Evolutionary conservation across 805 yeast species (phyloP).

Genomic region (Metschnikowia kofuensis): DNA sequence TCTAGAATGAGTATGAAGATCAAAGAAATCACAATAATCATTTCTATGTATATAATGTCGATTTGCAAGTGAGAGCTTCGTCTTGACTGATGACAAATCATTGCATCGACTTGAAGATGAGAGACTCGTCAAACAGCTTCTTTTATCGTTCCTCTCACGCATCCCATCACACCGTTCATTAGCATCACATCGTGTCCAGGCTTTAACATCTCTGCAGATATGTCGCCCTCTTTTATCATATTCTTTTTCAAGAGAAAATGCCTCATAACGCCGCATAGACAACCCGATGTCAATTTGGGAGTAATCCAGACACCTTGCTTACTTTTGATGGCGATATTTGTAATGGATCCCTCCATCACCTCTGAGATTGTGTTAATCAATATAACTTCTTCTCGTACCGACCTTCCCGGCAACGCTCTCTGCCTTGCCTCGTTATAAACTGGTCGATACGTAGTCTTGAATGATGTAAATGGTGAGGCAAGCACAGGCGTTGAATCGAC

Average conservation of each 20-base stretch:
- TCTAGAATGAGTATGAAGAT: neutral
- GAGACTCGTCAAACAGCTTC: constrained; percentile 5
- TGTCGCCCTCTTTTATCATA: constrained; percentile 50
- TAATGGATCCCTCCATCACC: constrained; percentile 77
- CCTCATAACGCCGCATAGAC: constrained; percentile 81
- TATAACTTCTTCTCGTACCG: constrained; percentile 66
- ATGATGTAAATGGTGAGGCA: constrained; percentile 76
- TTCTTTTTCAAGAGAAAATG: constrained; percentile 56
- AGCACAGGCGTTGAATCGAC: constrained; percentile 52
- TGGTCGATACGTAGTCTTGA: constrained; percentile 76
- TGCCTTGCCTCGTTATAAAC: constrained; percentile 62
- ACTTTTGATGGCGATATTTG: constrained; percentile 68
- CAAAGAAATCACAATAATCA: too few relatives aligned
- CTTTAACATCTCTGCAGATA: constrained; percentile 44
- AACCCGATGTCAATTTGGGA: constrained; percentile 75
- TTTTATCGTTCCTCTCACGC: constrained; percentile 55
- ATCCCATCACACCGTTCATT: constrained; percentile 84
- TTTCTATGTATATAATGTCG: too few relatives aligned
- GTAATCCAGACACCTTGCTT: constrained; percentile 64
- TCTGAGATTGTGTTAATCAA: constrained; percentile 53
- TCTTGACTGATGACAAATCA: too few relatives aligned
- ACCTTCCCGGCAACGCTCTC: constrained; percentile 39
- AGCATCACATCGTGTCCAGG: constrained; percentile 70
- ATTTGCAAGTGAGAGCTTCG: too few relatives aligned
- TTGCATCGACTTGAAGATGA: too few relatives aligned